Base-by-base conservation (phyloP, 148 eudicot species). In the Diospyros lotus region DNA sequence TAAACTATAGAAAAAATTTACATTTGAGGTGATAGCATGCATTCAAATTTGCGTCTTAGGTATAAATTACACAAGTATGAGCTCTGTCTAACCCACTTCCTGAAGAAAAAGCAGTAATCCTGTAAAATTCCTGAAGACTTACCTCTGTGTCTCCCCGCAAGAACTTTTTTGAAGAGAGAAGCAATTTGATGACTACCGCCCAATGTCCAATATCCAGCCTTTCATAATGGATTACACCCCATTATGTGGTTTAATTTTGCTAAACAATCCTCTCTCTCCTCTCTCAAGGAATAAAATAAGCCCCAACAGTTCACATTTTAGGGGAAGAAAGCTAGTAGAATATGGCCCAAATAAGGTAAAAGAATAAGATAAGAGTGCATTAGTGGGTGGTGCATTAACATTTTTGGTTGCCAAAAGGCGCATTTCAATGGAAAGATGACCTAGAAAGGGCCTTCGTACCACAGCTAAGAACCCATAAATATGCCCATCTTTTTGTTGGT, bases 361-460 rank as follows among this genome's bases (percentile, higher is more conserved):
- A 68, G n/a, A 17, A 63, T 14, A 43, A 66, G 42, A 13, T 3
- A 9, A 6, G 18, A 70, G 62, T 60, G 3, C 4, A 52, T 50
- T 43, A 51, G 75, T 50, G 73, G 80, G 48, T 58, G 75, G 17
- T 50, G 76, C 76, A 64, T 74, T 74, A 52, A 8, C 4, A 15
- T 6, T 69, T 63, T 69, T 48, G 54, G 60, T 55, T 59, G 9
- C 15, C 58, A n/a, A 67, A 58, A 28, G 58, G 53, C n/a, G 13
- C 55, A 58, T 12, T 69, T 50, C 48, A 69, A 70, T 77, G 79
- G 74, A 71, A 68, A n/a, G 59, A 70, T 71, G 80, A 63, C 80
- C 51, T 9, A 62, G 38, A 62, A 71, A 71, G 64, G 69, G n/a
- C 66, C 69, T 50, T 45, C 62, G 13, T 52, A 28, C 50, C 78